These are phyloP conservation scores for Pleurotus ostreatus DNA, from an alignment of 768 basidiomycete species.

Conservation along the genomic window DNA sequence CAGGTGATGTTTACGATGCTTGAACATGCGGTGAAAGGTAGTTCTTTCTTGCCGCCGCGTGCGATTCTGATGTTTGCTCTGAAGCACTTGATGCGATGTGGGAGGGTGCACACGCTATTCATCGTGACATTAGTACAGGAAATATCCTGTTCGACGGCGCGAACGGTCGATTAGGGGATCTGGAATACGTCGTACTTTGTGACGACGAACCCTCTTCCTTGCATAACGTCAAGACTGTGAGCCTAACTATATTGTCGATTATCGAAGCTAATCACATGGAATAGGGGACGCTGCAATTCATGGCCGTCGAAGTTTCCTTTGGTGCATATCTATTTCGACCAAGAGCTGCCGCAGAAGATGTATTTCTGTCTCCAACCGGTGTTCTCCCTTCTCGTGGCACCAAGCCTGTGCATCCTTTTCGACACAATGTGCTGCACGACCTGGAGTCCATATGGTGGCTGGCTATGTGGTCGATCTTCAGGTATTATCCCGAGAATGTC, in stretches of 20 bases:
- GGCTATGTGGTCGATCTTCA: slow-evolving; percentile 3
- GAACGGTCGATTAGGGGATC: slow-evolving; percentile 11
- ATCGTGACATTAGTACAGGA: slow-evolving; percentile 15
- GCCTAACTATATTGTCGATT: neutral
- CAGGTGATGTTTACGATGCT: neutral
- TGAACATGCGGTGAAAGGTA: slow-evolving; percentile 5
- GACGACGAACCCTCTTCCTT: neutral
- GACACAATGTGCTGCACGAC: slow-evolving; percentile 11
- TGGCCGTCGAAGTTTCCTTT: slow-evolving; percentile 8
- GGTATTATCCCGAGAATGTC: neutral
- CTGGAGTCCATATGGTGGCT: slow-evolving; percentile 16
- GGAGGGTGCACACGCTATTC: slow-evolving; percentile 7
- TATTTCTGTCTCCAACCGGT: neutral
- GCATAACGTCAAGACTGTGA: slow-evolving; percentile 8
- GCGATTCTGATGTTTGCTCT: neutral
- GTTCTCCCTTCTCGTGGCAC: no score
- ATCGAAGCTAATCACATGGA: neutral
- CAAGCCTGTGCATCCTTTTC: neutral
- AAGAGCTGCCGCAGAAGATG: neutral
- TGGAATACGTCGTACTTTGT: slow-evolving; percentile 8
- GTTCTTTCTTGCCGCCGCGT: neutral
- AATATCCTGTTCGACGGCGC: slow-evolving; percentile 8
- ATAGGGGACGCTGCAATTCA: slow-evolving; percentile 13
- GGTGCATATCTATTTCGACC: neutral
- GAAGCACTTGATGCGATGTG: slow-evolving; percentile 9